A percentile compares a stretch with the other conserved stretches of the same genome.
Evolutionary conservation across 2,329 filamentous ascomycete species (phyloP).

Genomic region (Calonectria naviculata): DNA sequence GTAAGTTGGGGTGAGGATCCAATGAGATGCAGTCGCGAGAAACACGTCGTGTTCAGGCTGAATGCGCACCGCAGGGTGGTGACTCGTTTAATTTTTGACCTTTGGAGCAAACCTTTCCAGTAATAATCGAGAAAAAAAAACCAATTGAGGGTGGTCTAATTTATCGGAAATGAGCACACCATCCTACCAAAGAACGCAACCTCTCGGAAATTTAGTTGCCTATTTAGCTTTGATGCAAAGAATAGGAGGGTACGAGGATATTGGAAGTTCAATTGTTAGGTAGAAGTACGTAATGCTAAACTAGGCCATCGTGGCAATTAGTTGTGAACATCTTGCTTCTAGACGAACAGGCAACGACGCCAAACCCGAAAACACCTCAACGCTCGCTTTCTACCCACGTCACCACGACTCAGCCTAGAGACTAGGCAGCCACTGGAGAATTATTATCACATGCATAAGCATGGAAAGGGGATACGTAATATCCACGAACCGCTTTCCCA

Average conservation of each 20-base stretch:
- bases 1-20: neutral
- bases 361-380: neutral
- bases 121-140: neutral
- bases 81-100: neutral
- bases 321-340: neutral
- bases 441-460: neutral
- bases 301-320: neutral
- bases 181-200: too few species aligned
- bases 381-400: too few species aligned
- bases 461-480: neutral
- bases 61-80: neutral
- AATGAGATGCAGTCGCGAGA: neutral
- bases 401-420: neutral
- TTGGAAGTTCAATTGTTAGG: neutral
- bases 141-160: neutral
- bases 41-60: neutral
- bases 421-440: neutral
- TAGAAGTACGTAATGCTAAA: neutral
- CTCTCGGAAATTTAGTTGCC: neutral
- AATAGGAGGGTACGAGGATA: neutral
- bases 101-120: neutral
- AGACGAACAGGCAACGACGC: neutral
- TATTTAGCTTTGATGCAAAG: neutral
- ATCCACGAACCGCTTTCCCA: neutral
- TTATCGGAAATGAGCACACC: neutral